These are phyloP conservation scores for Annulohypoxylon nitens DNA, from an alignment of 495 filamentous ascomycete genomes.

Conservation along the genomic window DNA sequence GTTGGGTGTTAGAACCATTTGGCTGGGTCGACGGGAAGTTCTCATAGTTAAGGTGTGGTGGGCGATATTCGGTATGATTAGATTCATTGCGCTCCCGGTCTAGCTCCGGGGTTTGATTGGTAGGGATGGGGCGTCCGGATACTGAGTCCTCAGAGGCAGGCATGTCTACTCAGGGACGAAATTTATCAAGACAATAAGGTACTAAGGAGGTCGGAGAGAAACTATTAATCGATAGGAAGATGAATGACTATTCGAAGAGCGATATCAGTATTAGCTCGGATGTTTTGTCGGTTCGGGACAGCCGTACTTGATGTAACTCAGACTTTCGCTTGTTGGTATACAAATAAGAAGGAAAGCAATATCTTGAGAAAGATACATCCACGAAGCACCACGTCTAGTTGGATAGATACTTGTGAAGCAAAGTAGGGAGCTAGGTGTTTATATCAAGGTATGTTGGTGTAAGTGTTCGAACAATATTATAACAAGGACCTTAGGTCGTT, in stretches of 20 bases:
- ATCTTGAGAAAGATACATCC: background rate
- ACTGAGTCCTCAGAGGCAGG: background rate
- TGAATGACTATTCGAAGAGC: conserved; percentile 3
- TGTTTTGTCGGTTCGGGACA: background rate
- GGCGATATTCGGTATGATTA: conserved; percentile 30
- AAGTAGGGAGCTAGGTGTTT: background rate
- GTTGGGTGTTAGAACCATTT: conserved; percentile 23
- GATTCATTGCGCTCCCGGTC: conserved; percentile 1
- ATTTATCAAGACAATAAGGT: background rate
- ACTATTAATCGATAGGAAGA: background rate
- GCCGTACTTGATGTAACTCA: conserved; percentile 14
- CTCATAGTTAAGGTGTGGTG: conserved; percentile 39
- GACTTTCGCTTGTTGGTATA: conserved; percentile 2
- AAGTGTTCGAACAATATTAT: background rate
- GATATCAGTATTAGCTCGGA: background rate
- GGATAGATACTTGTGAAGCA: background rate
- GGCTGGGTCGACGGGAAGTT: conserved; percentile 42
- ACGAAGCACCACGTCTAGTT: background rate
- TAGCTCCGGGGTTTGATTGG: conserved; percentile 11
- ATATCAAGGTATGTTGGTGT: background rate
- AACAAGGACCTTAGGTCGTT: background rate
- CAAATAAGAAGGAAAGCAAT: background rate
- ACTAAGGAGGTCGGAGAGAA: background rate
- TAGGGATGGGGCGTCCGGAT: conserved; percentile 7
- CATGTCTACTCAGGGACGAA: conserved; percentile 16